phyloP scores from a whole-genome alignment of 257 asterid genomes.

The Nicotiana otophora region DNA sequence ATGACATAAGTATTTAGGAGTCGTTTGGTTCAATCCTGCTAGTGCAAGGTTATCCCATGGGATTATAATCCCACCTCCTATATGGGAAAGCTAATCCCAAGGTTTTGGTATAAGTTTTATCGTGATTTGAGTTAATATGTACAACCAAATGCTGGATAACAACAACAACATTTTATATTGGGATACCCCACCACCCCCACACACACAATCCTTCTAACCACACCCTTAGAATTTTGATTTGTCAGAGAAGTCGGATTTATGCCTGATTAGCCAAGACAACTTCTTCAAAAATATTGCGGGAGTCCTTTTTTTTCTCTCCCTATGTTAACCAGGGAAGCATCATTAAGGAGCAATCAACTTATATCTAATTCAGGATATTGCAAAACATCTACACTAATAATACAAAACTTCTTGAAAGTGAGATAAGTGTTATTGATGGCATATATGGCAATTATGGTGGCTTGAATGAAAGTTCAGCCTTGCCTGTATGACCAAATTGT shows the following conservation, averaged over 20 bases:
- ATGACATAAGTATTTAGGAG: background rate
- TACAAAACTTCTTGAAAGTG: background rate
- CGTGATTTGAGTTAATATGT: no score
- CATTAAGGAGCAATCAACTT: background rate
- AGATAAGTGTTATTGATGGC: background rate
- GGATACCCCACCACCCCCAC: no score
- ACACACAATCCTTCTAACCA: no score
- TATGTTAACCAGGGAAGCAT: background rate
- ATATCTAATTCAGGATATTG: background rate
- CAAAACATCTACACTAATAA: background rate
- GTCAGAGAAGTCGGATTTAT: background rate
- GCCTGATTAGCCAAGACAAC: background rate
- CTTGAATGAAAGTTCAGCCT: background rate
- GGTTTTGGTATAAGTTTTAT: no score
- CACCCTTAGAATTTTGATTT: background rate
- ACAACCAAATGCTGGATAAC: no score
- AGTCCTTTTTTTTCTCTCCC: background rate
- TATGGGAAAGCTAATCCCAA: no score
- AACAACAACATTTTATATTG: no score
- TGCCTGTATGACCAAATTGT: background rate
- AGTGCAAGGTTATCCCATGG: no score
- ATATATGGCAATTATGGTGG: background rate
- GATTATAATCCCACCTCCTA: no score
- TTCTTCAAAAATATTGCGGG: background rate
- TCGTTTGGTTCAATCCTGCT: no score